A percentile compares a stretch with the other conserved stretches of the same genome.
Conservation (phyloP, 2,329 filamentous ascomycete genomes). For the Hortaea werneckii region DNA sequence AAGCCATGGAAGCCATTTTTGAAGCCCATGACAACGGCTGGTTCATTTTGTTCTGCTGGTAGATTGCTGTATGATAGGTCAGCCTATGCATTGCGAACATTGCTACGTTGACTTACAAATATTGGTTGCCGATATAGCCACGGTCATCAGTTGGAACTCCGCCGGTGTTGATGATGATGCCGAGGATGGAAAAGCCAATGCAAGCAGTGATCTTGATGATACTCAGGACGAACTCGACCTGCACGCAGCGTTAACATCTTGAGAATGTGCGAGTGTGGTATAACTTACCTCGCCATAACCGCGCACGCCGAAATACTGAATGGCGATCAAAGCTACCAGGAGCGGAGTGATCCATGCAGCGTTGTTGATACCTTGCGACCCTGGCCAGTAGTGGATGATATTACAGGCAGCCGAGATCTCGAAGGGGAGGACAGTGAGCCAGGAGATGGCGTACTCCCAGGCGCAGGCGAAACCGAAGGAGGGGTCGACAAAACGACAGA, state of each 20-base stretch:
- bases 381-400: constrained; percentile 25
- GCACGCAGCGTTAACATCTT: too few species aligned
- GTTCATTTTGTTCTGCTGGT: too few species aligned
- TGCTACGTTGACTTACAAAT: constrained; percentile 12
- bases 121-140: constrained; percentile 22
- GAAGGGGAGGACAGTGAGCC: constrained; percentile 24
- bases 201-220: constrained; percentile 25
- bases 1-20: constrained; percentile 51
- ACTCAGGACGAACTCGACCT: constrained; percentile 24
- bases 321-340: constrained; percentile 49
- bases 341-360: constrained; percentile 77
- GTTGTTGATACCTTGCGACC: constrained; percentile 40
- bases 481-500: constrained; percentile 21
- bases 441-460: constrained; percentile 27
- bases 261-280: too few species aligned
- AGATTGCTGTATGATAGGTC: too few species aligned
- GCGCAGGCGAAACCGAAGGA: constrained; percentile 28
- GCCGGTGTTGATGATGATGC: constrained; percentile 49
- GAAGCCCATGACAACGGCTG: constrained; percentile 17
- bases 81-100: constrained; percentile 21
- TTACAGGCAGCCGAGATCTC: constrained; percentile 25
- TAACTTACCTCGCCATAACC: constrained; percentile 13
- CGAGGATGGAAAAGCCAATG: constrained; percentile 30
- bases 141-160: constrained; percentile 49
- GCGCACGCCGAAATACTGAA: constrained; percentile 26